phyloP scores from a whole-genome alignment of 805 yeast genomes.

The Suhomyces sp. region DNA sequence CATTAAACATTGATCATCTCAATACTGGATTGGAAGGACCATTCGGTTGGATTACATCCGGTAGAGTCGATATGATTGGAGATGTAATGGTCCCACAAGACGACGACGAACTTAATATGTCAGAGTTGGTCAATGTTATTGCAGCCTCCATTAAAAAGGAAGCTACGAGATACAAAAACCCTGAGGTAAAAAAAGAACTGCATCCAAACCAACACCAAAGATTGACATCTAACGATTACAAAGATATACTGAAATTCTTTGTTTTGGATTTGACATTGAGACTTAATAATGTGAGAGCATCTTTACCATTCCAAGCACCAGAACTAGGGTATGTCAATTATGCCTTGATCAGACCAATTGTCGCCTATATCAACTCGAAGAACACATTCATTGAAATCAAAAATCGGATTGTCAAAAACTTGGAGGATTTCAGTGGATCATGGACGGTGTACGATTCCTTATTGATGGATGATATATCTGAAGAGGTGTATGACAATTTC shows the following conservation, averaged over 20 bases:
- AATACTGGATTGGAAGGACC: slow-evolving; percentile 92
- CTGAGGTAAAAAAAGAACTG: slow-evolving; percentile 26
- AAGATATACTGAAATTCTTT: slow-evolving; percentile 53
- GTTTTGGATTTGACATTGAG: slow-evolving; percentile 77
- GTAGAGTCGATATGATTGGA: slow-evolving; percentile 90
- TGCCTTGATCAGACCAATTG: slow-evolving; percentile 91
- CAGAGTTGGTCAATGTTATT: slow-evolving; percentile 50
- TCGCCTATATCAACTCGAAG: slow-evolving; percentile 88
- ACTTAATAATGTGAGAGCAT: slow-evolving; percentile 83
- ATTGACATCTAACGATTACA: slow-evolving; percentile 24
- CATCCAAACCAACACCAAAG: slow-evolving; percentile 30
- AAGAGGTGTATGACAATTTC: slow-evolving; percentile 87
- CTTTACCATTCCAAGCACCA: slow-evolving; percentile 82
- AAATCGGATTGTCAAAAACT: slow-evolving; percentile 75
- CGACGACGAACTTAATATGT: slow-evolving; percentile 46
- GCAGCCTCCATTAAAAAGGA: slow-evolving; percentile 49
- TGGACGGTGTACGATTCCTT: slow-evolving; percentile 95
- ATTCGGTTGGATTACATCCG: slow-evolving; percentile 94
- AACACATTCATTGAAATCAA: slow-evolving; percentile 86
- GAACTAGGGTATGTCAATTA: slow-evolving; percentile 89
- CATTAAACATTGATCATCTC: slow-evolving; percentile 81
- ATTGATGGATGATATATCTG: slow-evolving; percentile 86
- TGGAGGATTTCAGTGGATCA: slow-evolving; percentile 87
- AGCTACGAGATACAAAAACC: slow-evolving; percentile 43
- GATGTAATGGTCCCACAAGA: slow-evolving; percentile 81